Base-by-base conservation (phyloP, 2,329 filamentous ascomycete genomes). In the Sclerotinia subarctica region DNA sequence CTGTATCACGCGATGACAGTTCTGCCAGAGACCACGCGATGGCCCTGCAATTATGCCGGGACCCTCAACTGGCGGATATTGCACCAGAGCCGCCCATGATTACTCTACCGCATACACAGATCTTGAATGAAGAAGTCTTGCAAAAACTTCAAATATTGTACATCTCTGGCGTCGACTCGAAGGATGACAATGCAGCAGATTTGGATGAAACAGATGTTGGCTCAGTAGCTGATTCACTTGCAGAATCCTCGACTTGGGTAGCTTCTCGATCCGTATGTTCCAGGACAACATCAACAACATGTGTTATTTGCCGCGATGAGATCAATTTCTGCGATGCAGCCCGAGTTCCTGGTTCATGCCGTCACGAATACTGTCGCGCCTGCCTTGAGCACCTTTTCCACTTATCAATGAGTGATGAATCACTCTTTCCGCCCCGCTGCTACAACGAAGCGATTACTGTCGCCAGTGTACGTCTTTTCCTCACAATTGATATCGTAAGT, bases 351-450 rank as follows among this genome's bases (percentile, higher is more conserved):
- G 29, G 52, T 15, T n/a, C 81, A 32, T 79, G 85, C 74, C 13
- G 74, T 0, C 84, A 88, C 70, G 72, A 80, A 3, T 88, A 87
- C 74, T 89, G 86, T 71, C 73, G 74, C 0, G 70, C 70, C 0
- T 88, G 86, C 72, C 71, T 88, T 0, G 72, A 72, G 2, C 67
- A 69, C 0, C 79, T 87, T 0, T 84, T 88, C 73, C n/a, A 69
- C 1, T 66, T 73, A 0, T 78, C 83, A 0, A 78, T 84, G 29
- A 76, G 68, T 0, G 83, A 87, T 69, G 83, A 88, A 67, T 78
- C 80, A 0, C 72, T 85, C 0, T 88, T 86, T 68, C 86, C 86
- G 0, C 85, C 86, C 0, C 78, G 79, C 1, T 88, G 86, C 76
- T 88, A 85, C 72, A 68, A 72, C 0, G 71, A 80, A 35, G 68